These are phyloP conservation scores for Fraxinus angustifolia DNA, from an alignment of 305 asterid genomes.

Conservation along the genomic window DNA sequence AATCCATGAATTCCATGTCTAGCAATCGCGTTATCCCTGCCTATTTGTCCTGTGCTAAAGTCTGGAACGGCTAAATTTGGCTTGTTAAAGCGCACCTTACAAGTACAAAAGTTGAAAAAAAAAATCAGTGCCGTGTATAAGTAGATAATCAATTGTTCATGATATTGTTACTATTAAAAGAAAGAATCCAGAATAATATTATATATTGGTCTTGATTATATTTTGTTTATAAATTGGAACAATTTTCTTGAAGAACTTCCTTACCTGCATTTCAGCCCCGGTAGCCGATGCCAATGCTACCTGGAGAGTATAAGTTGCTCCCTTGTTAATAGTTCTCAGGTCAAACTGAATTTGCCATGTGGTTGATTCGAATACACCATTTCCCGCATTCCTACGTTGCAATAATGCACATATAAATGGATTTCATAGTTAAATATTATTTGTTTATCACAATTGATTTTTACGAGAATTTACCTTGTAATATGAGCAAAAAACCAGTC, in stretches of 20 bases:
- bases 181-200: background rate
- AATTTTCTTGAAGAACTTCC: background rate
- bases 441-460: background rate
- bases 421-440: background rate
- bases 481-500: constrained; percentile 66
- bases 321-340: constrained; percentile 23
- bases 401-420: background rate
- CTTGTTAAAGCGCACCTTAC: constrained; percentile 45
- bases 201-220: background rate
- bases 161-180: background rate
- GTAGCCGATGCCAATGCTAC: constrained; percentile 53
- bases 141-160: background rate
- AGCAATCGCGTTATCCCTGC: constrained; percentile 59
- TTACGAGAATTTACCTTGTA: constrained; percentile 31
- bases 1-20: constrained; percentile 64
- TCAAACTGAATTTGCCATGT: constrained; percentile 58
- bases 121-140: background rate
- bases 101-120: background rate
- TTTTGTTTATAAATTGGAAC: background rate
- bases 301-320: constrained; percentile 49
- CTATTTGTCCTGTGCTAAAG: constrained; percentile 44
- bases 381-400: constrained; percentile 33
- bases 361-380: constrained; percentile 21
- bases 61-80: constrained; percentile 22
- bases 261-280: constrained; percentile 41